phyloP scores from a whole-genome alignment of 2,329 filamentous ascomycete genomes.

The Blumeria graminis region DNA sequence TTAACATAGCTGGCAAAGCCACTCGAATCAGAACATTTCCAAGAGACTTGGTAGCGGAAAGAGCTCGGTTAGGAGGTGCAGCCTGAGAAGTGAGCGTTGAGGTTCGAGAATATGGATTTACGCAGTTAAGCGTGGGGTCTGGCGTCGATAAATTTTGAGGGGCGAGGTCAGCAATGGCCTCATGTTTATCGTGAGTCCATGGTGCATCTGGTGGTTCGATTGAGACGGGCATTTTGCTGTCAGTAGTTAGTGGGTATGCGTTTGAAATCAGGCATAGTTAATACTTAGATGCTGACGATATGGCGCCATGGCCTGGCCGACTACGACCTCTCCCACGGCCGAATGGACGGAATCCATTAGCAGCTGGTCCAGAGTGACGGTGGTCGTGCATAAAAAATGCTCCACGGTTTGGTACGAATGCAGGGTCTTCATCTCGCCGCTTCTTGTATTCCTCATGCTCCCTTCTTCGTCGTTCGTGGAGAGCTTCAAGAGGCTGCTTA shows the following conservation, averaged over 20 bases:
- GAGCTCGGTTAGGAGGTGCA: conserved; percentile 44
- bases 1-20: conserved; percentile 50
- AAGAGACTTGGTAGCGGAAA: conserved; percentile 64
- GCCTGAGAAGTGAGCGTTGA: conserved; percentile 24
- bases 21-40: conserved; percentile 73
- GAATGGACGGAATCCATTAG: conserved; percentile 55
- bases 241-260: conserved; percentile 6
- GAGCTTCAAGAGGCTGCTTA: conserved; percentile 26
- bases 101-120: conserved; percentile 9
- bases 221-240: conserved; percentile 13
- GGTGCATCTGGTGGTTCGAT: conserved; percentile 42
- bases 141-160: conserved; percentile 8
- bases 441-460: conserved; percentile 84
- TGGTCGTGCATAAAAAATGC: conserved; percentile 97
- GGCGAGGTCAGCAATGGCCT: conserved; percentile 29
- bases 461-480: conserved; percentile 47
- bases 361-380: conserved; percentile 49
- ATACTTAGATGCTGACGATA: conserved; percentile 25
- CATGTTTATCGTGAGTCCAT: conserved; percentile 93
- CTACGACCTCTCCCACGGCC: conserved; percentile 40
- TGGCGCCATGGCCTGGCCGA: conserved; percentile 25
- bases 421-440: conserved; percentile 67
- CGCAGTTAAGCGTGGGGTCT: conserved; percentile 18
- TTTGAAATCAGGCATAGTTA: too few species aligned
- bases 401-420: conserved; percentile 82